Evolutionary conservation across 768 basidiomycete species (phyloP), one percentile per base, ranked within the genome.

Genomic region (Stropharia rugosoannulata): DNA sequence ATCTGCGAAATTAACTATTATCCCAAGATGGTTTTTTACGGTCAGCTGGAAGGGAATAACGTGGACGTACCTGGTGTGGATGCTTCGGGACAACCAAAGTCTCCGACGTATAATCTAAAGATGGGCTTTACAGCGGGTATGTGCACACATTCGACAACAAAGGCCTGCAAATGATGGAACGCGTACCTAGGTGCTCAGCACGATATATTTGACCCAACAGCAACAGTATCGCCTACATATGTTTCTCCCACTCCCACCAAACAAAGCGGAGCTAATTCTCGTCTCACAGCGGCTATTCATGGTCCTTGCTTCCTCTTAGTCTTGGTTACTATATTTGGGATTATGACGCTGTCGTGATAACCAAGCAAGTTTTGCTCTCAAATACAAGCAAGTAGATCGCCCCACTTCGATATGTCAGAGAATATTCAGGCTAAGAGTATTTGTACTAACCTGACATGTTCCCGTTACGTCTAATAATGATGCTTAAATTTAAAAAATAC

Each of bases 21-120:
- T 9, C 49, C 39, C 16, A 39, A 71, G 70, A 75, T 78, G 72
- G 60, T 79, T 12, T 76, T 62, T 54, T 78, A 73, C 73, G 67
- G 76, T 55, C 78, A 78, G 54, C 57, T 67, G 0, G 75, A 76
- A 27, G 77, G 75, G 0, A 75, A 77, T 39, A 79, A 79, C 47
- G 74, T 79, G 42, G 52, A 64, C n/a, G 66, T 75, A 10, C 66
- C 66, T 7, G 75, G 73, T 12, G 66, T 60, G 15, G 80, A 84
- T 56, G 61, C 75, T 2, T 72, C 77, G 29, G 81, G 81, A 15
- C 67, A 72, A 8, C 73, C 74, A 10, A 70, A 71, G 46, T 62
- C 67, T 4, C 75, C 76, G 3, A 63, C 66, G 0, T 76, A 76
- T 55, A 75, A 75, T 56, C 37, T 45, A 22, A 73, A 71, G 42